These are phyloP conservation scores for Spatholobus suberectus DNA, from an alignment of 306 rosid genomes.

Conservation along the genomic window DNA sequence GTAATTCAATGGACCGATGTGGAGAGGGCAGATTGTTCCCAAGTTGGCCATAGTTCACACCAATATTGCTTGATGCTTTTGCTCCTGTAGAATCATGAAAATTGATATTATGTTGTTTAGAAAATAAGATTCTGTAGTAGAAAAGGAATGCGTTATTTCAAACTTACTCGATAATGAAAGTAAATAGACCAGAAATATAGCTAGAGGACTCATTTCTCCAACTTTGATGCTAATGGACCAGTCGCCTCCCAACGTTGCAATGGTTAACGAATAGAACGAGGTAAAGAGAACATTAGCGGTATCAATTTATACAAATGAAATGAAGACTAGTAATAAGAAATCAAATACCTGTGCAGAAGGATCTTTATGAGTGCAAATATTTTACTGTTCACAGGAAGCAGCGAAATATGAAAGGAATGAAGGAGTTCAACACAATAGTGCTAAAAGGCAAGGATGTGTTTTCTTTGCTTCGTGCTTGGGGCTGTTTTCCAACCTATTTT, in stretches of 20 bases:
- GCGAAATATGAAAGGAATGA: not conserved
- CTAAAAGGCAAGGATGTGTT: constrained; percentile 28
- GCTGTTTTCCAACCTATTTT: not conserved
- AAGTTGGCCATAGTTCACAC: constrained; percentile 80
- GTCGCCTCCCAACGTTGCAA: not conserved
- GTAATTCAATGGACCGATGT: constrained; percentile 50
- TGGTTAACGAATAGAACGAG: not conserved
- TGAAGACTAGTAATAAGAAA: constrained; percentile 18
- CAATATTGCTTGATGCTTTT: constrained; percentile 59
- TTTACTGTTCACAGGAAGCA: not conserved
- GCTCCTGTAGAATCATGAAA: constrained; percentile 50
- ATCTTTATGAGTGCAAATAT: constrained; percentile 49
- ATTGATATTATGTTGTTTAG: not conserved
- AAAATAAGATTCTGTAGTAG: not conserved
- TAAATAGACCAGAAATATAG: constrained; percentile 45
- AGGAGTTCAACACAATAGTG: constrained; percentile 17
- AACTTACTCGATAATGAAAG: constrained; percentile 59
- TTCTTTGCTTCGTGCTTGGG: constrained; percentile 23
- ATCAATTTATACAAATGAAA: constrained; percentile 38
- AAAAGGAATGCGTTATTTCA: not conserved
- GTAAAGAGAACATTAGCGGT: not conserved
- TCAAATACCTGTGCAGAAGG: constrained; percentile 1
- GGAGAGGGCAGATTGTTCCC: constrained; percentile 81
- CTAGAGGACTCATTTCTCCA: constrained; percentile 47
- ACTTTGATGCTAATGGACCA: not conserved